Percentiles rank a stretch among this genome's conserved stretches.
phyloP scores from a whole-genome alignment of 331 rosid genomes.

The Malus hybrid region DNA sequence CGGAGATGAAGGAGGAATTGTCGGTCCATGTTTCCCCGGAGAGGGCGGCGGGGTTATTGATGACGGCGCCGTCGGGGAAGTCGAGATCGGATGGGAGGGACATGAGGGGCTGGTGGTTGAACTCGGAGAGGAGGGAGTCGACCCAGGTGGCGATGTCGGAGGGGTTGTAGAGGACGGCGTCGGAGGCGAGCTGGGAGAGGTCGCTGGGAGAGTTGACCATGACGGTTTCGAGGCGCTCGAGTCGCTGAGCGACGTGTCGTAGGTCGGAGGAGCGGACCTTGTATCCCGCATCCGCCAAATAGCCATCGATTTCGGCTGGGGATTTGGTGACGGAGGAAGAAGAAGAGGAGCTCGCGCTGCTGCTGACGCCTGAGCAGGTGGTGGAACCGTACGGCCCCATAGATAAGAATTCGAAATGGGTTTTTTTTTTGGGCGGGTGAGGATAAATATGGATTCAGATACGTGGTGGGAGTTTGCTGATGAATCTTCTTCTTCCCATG shows the following conservation, averaged over 20 bases:
- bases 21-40: constrained; percentile 13
- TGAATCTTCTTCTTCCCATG: not conserved
- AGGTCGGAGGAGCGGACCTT: constrained; percentile 66
- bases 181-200: constrained; percentile 54
- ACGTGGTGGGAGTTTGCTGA: not conserved
- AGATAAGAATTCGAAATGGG: not conserved
- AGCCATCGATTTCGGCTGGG: constrained; percentile 43
- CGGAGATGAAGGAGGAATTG: not conserved
- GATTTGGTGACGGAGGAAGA: constrained; percentile 25
- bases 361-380: constrained; percentile 14
- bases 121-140: constrained; percentile 13
- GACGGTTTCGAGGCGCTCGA: constrained; percentile 53
- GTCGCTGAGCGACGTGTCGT: constrained; percentile 54
- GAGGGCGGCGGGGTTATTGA: constrained; percentile 9
- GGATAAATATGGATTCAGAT: not conserved
- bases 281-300: constrained; percentile 67
- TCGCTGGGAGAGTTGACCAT: constrained; percentile 55
- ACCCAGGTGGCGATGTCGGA: constrained; percentile 70
- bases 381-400: constrained; percentile 49
- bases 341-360: constrained; percentile 37
- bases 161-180: constrained; percentile 60
- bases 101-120: constrained; percentile 16
- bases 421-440: not conserved
- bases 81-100: constrained; percentile 46
- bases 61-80: constrained; percentile 38